phyloP scores from a whole-genome alignment of 116 monocot genomes.

The Trichopus zeylanicus region DNA sequence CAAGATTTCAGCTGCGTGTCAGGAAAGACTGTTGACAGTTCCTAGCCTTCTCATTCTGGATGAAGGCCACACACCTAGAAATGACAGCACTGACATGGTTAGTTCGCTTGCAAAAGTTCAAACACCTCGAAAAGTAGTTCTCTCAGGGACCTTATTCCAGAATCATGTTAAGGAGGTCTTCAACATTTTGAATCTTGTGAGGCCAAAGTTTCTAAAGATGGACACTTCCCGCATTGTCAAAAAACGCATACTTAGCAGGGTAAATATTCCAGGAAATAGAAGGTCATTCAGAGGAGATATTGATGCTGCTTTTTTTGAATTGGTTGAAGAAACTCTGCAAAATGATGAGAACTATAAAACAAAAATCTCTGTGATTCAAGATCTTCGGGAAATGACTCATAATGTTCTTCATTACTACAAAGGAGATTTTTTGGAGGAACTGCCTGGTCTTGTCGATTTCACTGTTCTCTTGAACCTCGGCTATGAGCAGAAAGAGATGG shows the following conservation, averaged over 20 bases:
- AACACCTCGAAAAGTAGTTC: slow-evolving; percentile 82
- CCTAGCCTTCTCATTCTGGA: slow-evolving; percentile 84
- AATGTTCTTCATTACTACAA: slow-evolving; percentile 92
- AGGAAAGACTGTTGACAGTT: slow-evolving; percentile 62
- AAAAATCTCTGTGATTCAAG: slow-evolving; percentile 55
- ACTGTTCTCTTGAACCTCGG: slow-evolving; percentile 70
- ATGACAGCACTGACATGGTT: slow-evolving; percentile 65
- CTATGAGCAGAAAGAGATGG: slow-evolving; percentile 31
- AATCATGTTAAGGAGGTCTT: slow-evolving; percentile 93
- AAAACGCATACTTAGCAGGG: slow-evolving; percentile 51
- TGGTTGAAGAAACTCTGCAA: slow-evolving; percentile 74
- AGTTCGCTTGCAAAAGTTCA: slow-evolving; percentile 62
- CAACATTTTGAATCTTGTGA: slow-evolving; percentile 84
- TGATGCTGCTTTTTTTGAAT: slow-evolving; percentile 50
- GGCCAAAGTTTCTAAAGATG: slow-evolving; percentile 61
- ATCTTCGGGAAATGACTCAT: slow-evolving; percentile 67
- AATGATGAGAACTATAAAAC: slow-evolving; percentile 48
- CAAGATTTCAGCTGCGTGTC: slow-evolving; percentile 44
- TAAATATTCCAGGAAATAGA: slow-evolving; percentile 28
- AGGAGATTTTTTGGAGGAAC: slow-evolving; percentile 80
- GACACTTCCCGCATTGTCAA: slow-evolving; percentile 34
- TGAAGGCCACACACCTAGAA: slow-evolving; percentile 91
- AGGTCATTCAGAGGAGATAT: slow-evolving; percentile 17
- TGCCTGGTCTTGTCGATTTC: slow-evolving; percentile 76
- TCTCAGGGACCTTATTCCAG: slow-evolving; percentile 89